Percentiles rank a stretch among this genome's conserved stretches.
Conservation (phyloP, 2,329 filamentous ascomycete species). For the Erysiphe pulchra region DNA sequence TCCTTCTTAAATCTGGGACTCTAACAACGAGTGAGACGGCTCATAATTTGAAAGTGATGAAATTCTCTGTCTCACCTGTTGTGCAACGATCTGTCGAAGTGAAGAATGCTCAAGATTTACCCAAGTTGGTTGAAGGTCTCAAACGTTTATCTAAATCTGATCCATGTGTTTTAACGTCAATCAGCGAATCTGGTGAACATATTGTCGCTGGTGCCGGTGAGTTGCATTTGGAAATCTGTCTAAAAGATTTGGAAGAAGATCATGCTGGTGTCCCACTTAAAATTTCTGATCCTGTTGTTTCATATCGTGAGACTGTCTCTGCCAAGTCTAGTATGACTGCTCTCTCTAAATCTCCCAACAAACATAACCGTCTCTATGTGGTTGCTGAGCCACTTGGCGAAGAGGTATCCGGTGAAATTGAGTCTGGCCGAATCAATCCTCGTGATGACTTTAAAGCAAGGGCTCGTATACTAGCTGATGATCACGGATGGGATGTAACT, state of each 20-base stretch:
- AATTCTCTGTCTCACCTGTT: slow-evolving; percentile 99
- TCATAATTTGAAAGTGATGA: slow-evolving; percentile 99
- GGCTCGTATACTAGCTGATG: slow-evolving; percentile 86
- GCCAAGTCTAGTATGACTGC: slow-evolving; percentile 77
- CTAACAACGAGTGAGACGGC: slow-evolving; percentile 90
- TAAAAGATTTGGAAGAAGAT: slow-evolving; percentile 99
- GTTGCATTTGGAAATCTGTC: slow-evolving; percentile 97
- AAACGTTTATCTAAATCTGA: slow-evolving; percentile 99
- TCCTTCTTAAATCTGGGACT: slow-evolving; percentile 99
- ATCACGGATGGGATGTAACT: slow-evolving; percentile 97
- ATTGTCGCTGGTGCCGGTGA: slow-evolving; percentile 97
- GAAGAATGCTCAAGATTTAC: slow-evolving; percentile 99
- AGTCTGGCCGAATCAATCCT: slow-evolving; percentile 71
- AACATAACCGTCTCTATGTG: slow-evolving; percentile 99
- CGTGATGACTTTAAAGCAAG: slow-evolving; percentile 98
- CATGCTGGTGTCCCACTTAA: slow-evolving; percentile 95
- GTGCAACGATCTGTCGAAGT: slow-evolving; percentile 96
- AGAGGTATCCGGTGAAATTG: slow-evolving; percentile 77
- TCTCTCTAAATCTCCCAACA: slow-evolving; percentile 99
- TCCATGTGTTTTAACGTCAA: slow-evolving; percentile 83
- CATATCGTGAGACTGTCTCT: slow-evolving; percentile 91
- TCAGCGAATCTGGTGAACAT: slow-evolving; percentile 89
- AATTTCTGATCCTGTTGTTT: slow-evolving; percentile 93
- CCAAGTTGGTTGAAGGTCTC: slow-evolving; percentile 98
- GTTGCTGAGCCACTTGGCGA: slow-evolving; percentile 73